Evolutionary conservation across 208 protist genomes (phyloP), one percentile per base, ranked within the genome.

Genomic region (Trypanosoma platydactyli): DNA sequence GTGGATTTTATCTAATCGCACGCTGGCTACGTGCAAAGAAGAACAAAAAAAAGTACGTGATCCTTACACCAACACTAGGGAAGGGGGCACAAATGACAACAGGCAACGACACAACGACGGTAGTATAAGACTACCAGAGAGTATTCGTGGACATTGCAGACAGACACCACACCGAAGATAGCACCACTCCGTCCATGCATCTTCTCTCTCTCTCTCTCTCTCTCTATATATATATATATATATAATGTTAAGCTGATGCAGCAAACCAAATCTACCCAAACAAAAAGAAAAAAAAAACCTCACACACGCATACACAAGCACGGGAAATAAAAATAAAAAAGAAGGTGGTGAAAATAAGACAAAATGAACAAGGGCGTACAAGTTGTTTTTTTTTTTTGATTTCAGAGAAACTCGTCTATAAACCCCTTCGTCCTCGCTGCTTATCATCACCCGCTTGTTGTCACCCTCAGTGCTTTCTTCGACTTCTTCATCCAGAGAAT

Each of bases 131-230:
- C n/a, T n/a, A n/a, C n/a, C n/a, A n/a, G n/a, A n/a, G n/a, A n/a
- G n/a, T n/a, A n/a, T n/a, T n/a, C n/a, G n/a, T 9, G 33, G 5
- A 38, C 33, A 3, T 9, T 38, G 33, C 3, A 9, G 33, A 3
- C 33, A 9, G 33, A 38, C 33, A 38, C 33, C 33, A 38, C 5
- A 11, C 33, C 33, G 6, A 56, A 40, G n/a, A 22, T 46, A 48
- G 16, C 52, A 50, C 15, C 13, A 3, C 5, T 40, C 35, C 12
- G 33, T 27, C n/a, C 48, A 13, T 46, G 29, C 18, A 35, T 69
- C 33, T 35, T 60, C 62, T 69, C 55, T 60, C 54, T 53, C 55
- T 55, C 68, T 49, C 45, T 27, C 27, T 62, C 18, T 50, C 12
- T 38, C 24, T 18, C 54, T 42, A 27, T 59, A 29, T 68, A 49